Evolutionary conservation across 306 rosid genomes (phyloP).

Genomic region (Pyrus pyrifolia): DNA sequence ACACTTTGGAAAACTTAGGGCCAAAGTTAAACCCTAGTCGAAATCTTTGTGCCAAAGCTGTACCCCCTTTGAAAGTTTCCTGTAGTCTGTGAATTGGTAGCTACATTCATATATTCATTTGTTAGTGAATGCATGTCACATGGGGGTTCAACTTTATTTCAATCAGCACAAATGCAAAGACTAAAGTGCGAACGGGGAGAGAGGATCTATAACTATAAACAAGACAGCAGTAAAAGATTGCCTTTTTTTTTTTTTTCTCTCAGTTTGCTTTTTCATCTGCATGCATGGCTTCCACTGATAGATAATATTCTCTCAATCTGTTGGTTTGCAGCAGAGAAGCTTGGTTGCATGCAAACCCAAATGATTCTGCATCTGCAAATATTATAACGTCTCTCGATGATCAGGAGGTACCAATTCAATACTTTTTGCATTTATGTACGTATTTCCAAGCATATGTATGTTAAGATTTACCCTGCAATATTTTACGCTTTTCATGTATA

Average conservation of each 20-base stretch:
- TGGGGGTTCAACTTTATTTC: constrained; percentile 37
- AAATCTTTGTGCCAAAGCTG: constrained; percentile 49
- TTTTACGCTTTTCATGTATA: background rate
- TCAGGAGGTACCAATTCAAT: constrained; percentile 50
- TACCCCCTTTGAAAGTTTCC: constrained; percentile 50
- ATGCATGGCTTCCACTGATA: constrained; percentile 46
- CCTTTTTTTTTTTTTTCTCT: constrained; percentile 32
- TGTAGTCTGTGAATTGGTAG: constrained; percentile 19
- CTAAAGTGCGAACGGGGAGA: background rate
- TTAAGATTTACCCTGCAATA: background rate
- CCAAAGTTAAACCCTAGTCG: constrained; percentile 51
- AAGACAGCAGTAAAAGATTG: constrained; percentile 44
- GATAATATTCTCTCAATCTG: constrained; percentile 36
- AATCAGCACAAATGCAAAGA: constrained; percentile 30
- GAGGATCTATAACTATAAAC: constrained; percentile 16
- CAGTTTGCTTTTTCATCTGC: constrained; percentile 30
- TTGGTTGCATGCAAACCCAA: constrained; percentile 78
- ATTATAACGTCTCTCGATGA: constrained; percentile 39
- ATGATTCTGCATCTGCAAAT: constrained; percentile 49
- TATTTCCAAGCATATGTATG: constrained; percentile 3
- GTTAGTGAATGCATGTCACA: constrained; percentile 25
- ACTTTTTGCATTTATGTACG: background rate
- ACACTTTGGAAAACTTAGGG: constrained; percentile 49
- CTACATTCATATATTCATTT: background rate
- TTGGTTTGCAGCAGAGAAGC: constrained; percentile 73